phyloP scores from a whole-genome alignment of 805 yeast species.

The Jamesozyma piceae region DNA sequence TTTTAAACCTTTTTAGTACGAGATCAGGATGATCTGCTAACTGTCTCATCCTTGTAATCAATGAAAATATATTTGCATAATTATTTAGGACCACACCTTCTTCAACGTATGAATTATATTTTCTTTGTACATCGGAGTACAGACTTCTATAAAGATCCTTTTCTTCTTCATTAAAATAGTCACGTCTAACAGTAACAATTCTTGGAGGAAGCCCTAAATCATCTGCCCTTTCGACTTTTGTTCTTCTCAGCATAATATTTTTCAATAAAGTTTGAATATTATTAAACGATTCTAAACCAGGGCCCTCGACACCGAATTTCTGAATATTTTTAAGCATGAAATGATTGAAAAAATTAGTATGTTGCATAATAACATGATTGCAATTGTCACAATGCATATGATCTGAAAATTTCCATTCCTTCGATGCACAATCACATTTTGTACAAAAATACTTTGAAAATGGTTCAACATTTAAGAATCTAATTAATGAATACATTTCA shows the following conservation, averaged over 20 bases:
- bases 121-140: constrained; percentile 77
- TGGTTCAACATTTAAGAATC: constrained; percentile 78
- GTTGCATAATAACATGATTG: constrained; percentile 90
- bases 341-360: constrained; percentile 90
- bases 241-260: constrained; percentile 85
- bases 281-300: constrained; percentile 67
- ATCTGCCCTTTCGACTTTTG: constrained; percentile 93
- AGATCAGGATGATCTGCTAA: constrained; percentile 97
- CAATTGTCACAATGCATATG: constrained; percentile 78
- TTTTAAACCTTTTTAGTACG: constrained; percentile 62
- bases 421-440: constrained; percentile 77
- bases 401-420: constrained; percentile 78
- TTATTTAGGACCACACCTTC: constrained; percentile 94
- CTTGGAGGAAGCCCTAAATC: constrained; percentile 96
- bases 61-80: constrained; percentile 92
- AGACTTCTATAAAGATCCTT: constrained; percentile 83
- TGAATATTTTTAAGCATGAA: constrained; percentile 92
- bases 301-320: constrained; percentile 71
- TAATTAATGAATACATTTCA: constrained; percentile 83
- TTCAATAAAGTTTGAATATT: constrained; percentile 65
- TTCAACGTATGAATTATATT: constrained; percentile 85
- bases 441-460: constrained; percentile 86
- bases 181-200: constrained; percentile 79
- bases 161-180: constrained; percentile 87
- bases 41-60: constrained; percentile 95